These are phyloP conservation scores for Cutaneotrichosporon sp. DNA, from an alignment of 1,284 basidiomycete genomes.

Conservation along the genomic window DNA sequence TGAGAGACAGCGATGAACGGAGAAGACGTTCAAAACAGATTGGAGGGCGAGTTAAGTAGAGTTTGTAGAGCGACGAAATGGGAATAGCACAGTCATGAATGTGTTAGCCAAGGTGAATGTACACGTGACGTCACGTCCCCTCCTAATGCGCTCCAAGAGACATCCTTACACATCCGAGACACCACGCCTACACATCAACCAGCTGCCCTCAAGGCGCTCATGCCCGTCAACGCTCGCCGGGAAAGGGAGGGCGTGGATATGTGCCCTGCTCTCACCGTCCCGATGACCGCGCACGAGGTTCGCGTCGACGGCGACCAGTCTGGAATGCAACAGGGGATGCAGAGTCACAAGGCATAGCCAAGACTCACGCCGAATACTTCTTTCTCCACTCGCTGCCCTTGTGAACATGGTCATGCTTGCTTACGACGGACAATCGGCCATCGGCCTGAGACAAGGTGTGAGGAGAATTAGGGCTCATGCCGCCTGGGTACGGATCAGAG, in stretches of 20 bases:
- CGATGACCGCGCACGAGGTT: background rate
- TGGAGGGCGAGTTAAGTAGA: background rate
- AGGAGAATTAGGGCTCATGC: constrained; percentile 2
- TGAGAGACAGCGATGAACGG: background rate
- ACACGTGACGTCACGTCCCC: constrained; percentile 15
- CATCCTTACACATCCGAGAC: background rate
- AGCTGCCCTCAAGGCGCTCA: background rate
- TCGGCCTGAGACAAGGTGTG: constrained; percentile 4
- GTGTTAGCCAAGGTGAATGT: constrained; percentile 10
- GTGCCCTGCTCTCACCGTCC: background rate
- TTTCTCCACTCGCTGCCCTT: constrained; percentile 34
- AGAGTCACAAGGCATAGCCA: background rate
- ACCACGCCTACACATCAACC: background rate
- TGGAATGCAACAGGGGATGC: background rate
- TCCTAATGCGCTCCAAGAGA: background rate
- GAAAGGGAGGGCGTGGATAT: background rate
- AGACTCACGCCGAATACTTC: constrained; percentile 44
- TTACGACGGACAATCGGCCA: background rate
- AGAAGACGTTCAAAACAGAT: too few relatives aligned
- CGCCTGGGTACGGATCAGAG: constrained; percentile 1
- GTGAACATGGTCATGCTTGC: constrained; percentile 16
- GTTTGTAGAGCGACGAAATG: constrained; percentile 1
- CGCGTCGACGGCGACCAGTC: background rate
- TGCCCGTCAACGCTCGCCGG: background rate
- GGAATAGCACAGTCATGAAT: background rate